Evolutionary conservation across 2,329 filamentous ascomycete genomes (phyloP).

Genomic region (Cladosporium sp.): DNA sequence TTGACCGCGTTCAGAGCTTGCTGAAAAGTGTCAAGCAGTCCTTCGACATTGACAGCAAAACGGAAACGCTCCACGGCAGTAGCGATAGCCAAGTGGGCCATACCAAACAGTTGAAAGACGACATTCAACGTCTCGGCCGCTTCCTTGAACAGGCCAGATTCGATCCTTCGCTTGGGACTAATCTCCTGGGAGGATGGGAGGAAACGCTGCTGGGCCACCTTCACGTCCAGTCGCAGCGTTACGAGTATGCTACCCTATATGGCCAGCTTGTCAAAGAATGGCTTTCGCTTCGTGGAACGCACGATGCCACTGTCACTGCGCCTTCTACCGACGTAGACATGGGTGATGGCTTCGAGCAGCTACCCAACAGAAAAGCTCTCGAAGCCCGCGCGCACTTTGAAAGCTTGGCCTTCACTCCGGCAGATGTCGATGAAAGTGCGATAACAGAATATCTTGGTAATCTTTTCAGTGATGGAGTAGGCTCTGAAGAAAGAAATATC

Average conservation of each 20-base stretch:
- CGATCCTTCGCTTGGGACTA: background rate
- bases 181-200: background rate
- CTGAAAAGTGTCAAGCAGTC: background rate
- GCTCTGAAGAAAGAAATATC: background rate
- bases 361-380: slow-evolving; percentile 40
- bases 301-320: slow-evolving; percentile 6
- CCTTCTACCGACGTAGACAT: slow-evolving; percentile 15
- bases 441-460: slow-evolving; percentile 49
- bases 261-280: slow-evolving; percentile 48
- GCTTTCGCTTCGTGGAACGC: slow-evolving; percentile 34
- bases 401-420: slow-evolving; percentile 49
- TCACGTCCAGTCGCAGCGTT: slow-evolving; percentile 41
- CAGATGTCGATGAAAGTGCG: slow-evolving; percentile 41
- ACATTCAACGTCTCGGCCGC: background rate
- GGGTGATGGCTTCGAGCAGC: slow-evolving; percentile 37
- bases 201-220: slow-evolving; percentile 20
- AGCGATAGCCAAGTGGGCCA: background rate
- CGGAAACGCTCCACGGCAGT: background rate
- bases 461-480: slow-evolving; percentile 41
- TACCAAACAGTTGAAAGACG: background rate
- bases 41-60: background rate
- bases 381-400: slow-evolving; percentile 50
- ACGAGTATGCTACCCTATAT: slow-evolving; percentile 44
- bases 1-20: background rate
- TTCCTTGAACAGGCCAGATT: slow-evolving; percentile 1